Evolutionary conservation across 495 filamentous ascomycete species (phyloP), one percentile per base, ranked within the genome.

Genomic region (Trypethelium eluteriae): DNA sequence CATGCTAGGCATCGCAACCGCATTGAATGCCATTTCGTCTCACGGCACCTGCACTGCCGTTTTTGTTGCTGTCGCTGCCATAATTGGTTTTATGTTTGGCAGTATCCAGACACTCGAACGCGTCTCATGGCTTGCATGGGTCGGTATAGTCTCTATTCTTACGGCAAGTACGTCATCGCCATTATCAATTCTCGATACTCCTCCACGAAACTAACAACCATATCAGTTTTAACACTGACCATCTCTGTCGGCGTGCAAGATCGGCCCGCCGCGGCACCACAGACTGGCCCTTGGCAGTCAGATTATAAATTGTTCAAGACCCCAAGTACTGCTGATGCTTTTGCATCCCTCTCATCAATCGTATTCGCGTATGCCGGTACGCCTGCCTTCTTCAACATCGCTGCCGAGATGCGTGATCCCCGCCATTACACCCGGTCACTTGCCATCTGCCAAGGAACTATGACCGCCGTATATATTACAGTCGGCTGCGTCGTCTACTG

Each of bases 91-190:
- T 35, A 2, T 64, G 9, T 70, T 79, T 5, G 66, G 63, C 0
- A 79, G 77, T 67, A 78, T 80, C 11, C 73, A 70, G 38, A 81
- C 79, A 0, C 72, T 81, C 2, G 76, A 72, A 5, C 73, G 72
- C n/a, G 73, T 81, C 1, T 73, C 71, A 18, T 76, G 72, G 71
- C 68, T 79, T 1, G 78, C 78, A 3, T 79, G 79, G 77, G 34
- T 76, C 38, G 79, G 79, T 11, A 62, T 79, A 6, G 16, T 65
- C 1, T 74, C 72, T 38, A 79, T 81, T 18, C 46, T 81, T 2
- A 74, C 72, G n/a, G 71, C 77, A 2, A 74, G 76, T 80, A 66
- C 64, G 64, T 44, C 11, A 59, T 9, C 2, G 38, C 2, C 38
- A 63, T 44, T 32, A 41, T 44, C 38, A 32, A 39, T 39, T 50